phyloP scores from a whole-genome alignment of 192 early-diverging fungal species.

The Backusella mclennaniae region DNA sequence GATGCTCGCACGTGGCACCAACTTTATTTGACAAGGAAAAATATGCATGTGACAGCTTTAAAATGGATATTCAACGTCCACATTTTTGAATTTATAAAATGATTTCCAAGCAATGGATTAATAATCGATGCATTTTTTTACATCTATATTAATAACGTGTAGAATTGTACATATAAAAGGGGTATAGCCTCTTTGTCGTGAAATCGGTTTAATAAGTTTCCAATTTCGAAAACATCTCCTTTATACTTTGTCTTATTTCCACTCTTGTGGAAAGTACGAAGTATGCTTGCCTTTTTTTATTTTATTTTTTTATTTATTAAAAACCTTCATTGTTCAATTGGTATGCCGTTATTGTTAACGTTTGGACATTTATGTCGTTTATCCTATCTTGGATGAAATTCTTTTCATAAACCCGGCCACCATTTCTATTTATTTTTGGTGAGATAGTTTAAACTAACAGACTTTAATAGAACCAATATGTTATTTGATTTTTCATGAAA shows the following conservation, averaged over 20 bases:
- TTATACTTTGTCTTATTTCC: not conserved
- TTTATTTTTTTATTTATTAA: not conserved
- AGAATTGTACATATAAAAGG: not conserved
- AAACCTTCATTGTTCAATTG: not conserved
- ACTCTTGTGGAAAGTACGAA: not conserved
- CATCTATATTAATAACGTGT: not conserved
- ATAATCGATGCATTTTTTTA: not conserved
- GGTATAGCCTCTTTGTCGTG: not conserved
- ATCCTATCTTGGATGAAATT: not conserved
- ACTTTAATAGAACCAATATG: too few relatives aligned
- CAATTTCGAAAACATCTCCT: not conserved
- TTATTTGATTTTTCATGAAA: too few relatives aligned
- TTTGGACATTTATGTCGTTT: not conserved
- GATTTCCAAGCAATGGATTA: not conserved
- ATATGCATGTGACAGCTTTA: conserved; percentile 1
- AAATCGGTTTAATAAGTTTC: not conserved
- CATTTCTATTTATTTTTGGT: not conserved
- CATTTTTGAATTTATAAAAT: not conserved
- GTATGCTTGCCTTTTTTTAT: not conserved
- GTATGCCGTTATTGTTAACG: not conserved
- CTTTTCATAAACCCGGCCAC: not conserved
- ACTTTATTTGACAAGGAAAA: conserved; percentile 5
- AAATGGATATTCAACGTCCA: not conserved
- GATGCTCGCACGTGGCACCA: not conserved
- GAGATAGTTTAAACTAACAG: too few relatives aligned